These are phyloP conservation scores for Cutaneotrichosporon curvatum DNA, from an alignment of 1,284 basidiomycete species.

Conservation along the genomic window DNA sequence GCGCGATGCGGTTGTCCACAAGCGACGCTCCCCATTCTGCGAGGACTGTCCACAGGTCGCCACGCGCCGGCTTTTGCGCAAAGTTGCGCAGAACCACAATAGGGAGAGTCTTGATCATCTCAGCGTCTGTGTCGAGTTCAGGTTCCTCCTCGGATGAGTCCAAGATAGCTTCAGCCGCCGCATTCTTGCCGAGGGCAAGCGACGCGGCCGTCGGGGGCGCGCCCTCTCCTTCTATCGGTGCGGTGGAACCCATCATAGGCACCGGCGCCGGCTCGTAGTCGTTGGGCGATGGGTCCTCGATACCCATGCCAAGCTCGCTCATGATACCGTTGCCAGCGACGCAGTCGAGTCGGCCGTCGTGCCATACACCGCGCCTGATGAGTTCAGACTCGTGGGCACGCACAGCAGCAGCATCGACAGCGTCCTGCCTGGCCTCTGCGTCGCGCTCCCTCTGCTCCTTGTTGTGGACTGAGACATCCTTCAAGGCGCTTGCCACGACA, in stretches of 20 bases:
- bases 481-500: constrained; percentile 66
- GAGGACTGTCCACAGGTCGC: constrained; percentile 66
- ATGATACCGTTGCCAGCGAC: constrained; percentile 76
- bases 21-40: constrained; percentile 79
- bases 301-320: constrained; percentile 68
- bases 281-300: constrained; percentile 54
- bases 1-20: constrained; percentile 76
- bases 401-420: constrained; percentile 21
- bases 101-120: constrained; percentile 60
- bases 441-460: constrained; percentile 47
- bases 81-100: constrained; percentile 81
- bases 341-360: constrained; percentile 71
- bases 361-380: constrained; percentile 60
- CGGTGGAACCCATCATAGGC: constrained; percentile 25
- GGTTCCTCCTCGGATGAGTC: neutral
- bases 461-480: constrained; percentile 50
- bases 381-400: constrained; percentile 34
- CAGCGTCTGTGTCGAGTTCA: constrained; percentile 38
- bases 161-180: neutral
- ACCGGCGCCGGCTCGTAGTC: constrained; percentile 45
- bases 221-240: constrained; percentile 29
- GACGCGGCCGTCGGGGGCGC: constrained; percentile 18
- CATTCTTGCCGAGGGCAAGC: constrained; percentile 1
- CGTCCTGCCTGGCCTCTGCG: constrained; percentile 22
- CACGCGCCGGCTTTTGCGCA: constrained; percentile 57